Evolutionary conservation across 2,329 filamentous ascomycete genomes (phyloP).

Genomic region (Colletotrichum ledebouriae): DNA sequence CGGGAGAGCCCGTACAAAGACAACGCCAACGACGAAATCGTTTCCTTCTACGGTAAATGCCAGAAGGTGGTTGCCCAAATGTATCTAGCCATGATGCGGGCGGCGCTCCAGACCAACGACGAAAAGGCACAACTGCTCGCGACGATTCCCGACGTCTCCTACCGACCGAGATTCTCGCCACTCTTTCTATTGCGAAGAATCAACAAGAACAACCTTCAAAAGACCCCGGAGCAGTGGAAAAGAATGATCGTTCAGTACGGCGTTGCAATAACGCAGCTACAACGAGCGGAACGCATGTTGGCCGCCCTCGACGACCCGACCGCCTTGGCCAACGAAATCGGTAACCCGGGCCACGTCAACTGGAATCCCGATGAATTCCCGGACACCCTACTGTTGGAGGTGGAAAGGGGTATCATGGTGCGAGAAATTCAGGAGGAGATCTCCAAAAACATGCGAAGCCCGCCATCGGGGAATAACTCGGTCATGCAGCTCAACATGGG

Average conservation of each 20-base stretch:
- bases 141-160: too few relatives aligned
- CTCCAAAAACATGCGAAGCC: conserved; percentile 62
- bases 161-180: background rate
- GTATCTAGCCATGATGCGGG: too few relatives aligned
- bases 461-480: conserved; percentile 56
- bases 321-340: conserved; percentile 57
- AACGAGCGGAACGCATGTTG: conserved; percentile 59
- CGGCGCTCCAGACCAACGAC: too few relatives aligned
- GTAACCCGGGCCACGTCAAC: conserved; percentile 66
- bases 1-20: too few relatives aligned
- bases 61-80: too few relatives aligned
- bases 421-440: conserved; percentile 71
- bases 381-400: conserved; percentile 74
- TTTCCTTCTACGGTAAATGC: too few relatives aligned
- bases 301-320: conserved; percentile 2
- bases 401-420: conserved; percentile 73
- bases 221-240: conserved; percentile 52
- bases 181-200: background rate
- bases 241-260: conserved; percentile 55
- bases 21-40: too few relatives aligned
- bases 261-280: conserved; percentile 54
- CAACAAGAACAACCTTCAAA: conserved; percentile 44
- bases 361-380: conserved; percentile 67
- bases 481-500: conserved; percentile 81
- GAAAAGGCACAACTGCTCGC: background rate